These are phyloP conservation scores for Colletotrichum musae DNA, from an alignment of 2,329 filamentous ascomycete genomes.

Conservation along the genomic window DNA sequence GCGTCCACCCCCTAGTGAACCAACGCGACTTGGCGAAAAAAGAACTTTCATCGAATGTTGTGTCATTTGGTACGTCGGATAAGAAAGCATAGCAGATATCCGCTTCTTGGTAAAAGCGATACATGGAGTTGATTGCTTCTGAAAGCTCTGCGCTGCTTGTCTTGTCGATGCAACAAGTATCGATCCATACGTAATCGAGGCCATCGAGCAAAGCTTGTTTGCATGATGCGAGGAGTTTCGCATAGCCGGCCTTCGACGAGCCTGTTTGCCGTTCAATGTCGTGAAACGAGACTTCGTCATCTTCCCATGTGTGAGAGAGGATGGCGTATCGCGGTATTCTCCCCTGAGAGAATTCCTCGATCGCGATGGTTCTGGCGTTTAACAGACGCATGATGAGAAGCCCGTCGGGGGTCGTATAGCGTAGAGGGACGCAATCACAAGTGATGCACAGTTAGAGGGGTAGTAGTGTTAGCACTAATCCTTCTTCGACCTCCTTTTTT, in stretches of 20 bases:
- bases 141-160: constrained; percentile 31
- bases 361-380: constrained; percentile 41
- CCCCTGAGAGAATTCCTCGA: constrained; percentile 43
- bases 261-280: constrained; percentile 37
- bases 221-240: constrained; percentile 45
- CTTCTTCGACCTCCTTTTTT: too few species aligned
- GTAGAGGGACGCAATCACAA: neutral
- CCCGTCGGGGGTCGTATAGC: too few species aligned
- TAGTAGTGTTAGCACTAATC: too few species aligned
- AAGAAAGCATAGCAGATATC: constrained; percentile 36
- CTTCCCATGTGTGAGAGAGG: constrained; percentile 54
- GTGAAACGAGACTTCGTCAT: constrained; percentile 48
- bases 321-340: constrained; percentile 49
- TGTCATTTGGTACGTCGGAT: constrained; percentile 21
- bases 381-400: constrained; percentile 46
- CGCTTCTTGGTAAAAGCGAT: constrained; percentile 28
- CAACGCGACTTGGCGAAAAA: constrained; percentile 41
- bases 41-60: neutral
- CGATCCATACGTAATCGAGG: constrained; percentile 33
- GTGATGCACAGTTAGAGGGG: too few species aligned
- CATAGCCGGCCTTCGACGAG: constrained; percentile 35
- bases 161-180: constrained; percentile 43
- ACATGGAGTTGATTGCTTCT: constrained; percentile 39
- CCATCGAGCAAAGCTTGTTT: constrained; percentile 25
- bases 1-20: constrained; percentile 46